Evolutionary conservation across 371 early-diverging fungal species (phyloP).

Genomic region (Umbelopsis sp.): DNA sequence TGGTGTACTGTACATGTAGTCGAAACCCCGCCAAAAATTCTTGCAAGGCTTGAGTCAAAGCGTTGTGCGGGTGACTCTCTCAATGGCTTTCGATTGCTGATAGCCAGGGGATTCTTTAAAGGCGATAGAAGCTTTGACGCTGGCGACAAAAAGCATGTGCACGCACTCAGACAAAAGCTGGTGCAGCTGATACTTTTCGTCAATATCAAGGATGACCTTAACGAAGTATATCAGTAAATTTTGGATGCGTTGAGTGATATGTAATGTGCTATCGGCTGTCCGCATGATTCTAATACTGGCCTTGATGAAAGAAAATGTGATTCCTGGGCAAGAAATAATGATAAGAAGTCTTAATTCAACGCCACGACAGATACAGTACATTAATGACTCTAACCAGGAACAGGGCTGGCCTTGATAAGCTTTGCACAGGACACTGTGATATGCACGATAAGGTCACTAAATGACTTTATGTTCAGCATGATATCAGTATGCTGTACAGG

Average conservation of each 20-base stretch:
- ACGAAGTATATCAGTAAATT: conserved; percentile 6
- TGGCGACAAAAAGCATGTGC: conserved; percentile 13
- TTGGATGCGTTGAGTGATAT: conserved; percentile 13
- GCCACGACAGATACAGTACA: too few relatives aligned
- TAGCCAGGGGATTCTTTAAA: conserved; percentile 11
- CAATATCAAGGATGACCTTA: conserved; percentile 6
- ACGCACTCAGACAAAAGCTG: conserved; percentile 15
- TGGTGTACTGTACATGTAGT: too few relatives aligned
- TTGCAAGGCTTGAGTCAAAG: neutral
- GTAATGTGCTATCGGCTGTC: conserved; percentile 1
- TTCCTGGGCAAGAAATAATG: neutral
- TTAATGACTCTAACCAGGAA: conserved; percentile 26
- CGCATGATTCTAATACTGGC: neutral
- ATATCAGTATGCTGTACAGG: neutral
- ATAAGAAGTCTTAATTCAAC: too few relatives aligned
- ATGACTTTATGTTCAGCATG: conserved; percentile 24
- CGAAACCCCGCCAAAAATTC: too few relatives aligned
- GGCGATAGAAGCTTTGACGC: conserved; percentile 11
- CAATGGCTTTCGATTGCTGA: neutral
- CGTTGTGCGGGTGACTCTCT: neutral
- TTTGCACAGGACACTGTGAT: conserved; percentile 30
- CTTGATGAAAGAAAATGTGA: conserved; percentile 12
- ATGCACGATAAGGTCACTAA: conserved; percentile 31
- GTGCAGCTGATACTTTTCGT: conserved; percentile 14
- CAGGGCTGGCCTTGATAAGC: conserved; percentile 32